Conservation (phyloP, 2,329 filamentous ascomycete genomes). For the Penicillium polonicum region DNA sequence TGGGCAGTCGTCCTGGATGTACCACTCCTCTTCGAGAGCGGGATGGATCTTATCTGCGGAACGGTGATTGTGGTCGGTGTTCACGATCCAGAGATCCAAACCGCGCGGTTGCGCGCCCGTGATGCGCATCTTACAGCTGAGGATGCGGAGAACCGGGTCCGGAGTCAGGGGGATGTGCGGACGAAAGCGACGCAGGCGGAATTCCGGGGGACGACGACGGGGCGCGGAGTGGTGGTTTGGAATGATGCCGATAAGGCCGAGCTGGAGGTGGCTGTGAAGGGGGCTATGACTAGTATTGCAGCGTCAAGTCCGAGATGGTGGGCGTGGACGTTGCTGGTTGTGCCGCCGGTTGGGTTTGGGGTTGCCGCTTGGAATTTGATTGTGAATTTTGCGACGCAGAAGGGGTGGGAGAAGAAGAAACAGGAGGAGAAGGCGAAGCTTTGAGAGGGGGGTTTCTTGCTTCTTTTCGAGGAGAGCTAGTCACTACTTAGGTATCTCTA, state of each 20-base stretch:
- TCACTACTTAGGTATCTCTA: neutral
- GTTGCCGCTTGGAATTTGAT: constrained; percentile 71
- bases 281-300: constrained; percentile 64
- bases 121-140: constrained; percentile 77
- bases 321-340: constrained; percentile 67
- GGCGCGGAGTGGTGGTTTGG: constrained; percentile 77
- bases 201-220: constrained; percentile 55
- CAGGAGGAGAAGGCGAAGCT: constrained; percentile 60
- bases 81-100: constrained; percentile 74
- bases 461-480: neutral
- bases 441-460: constrained; percentile 1
- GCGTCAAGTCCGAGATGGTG: constrained; percentile 74
- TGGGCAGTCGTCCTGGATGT: constrained; percentile 94
- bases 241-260: constrained; percentile 78
- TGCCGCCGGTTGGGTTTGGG: constrained; percentile 70
- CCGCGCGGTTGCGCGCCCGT: constrained; percentile 70
- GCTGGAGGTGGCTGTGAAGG: constrained; percentile 64
- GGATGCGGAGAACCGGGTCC: constrained; percentile 82
- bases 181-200: constrained; percentile 77
- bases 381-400: constrained; percentile 68
- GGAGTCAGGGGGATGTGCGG: constrained; percentile 80
- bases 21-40: constrained; percentile 85
- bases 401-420: constrained; percentile 65
- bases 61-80: constrained; percentile 86
- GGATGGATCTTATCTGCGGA: constrained; percentile 81